Evolutionary conservation across 73 alveolate genomes (phyloP).

Genomic region (Paramecium octaurelia): DNA sequence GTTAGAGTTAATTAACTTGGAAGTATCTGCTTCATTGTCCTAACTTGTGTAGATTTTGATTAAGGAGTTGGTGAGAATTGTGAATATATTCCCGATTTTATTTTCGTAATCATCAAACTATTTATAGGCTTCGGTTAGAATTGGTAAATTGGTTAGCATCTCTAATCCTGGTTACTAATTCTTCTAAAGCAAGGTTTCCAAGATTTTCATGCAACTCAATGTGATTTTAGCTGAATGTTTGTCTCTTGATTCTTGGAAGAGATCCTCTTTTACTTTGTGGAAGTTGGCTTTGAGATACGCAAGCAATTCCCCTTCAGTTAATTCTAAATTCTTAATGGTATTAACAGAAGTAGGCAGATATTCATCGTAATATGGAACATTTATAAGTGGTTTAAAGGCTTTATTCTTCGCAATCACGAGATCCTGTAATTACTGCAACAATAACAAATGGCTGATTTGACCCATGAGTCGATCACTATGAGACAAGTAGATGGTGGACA

Average conservation of each 20-base stretch:
- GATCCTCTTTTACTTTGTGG: neutral
- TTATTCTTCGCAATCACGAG: neutral
- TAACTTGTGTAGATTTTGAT: neutral
- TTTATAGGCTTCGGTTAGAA: neutral
- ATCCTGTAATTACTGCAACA: neutral
- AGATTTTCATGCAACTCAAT: neutral
- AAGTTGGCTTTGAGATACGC: neutral
- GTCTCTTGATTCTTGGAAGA: neutral
- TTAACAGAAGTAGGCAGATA: neutral
- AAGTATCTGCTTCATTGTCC: neutral
- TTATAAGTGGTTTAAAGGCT: neutral
- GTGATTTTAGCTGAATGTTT: neutral
- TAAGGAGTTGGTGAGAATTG: neutral
- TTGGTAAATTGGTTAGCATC: neutral
- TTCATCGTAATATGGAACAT: neutral
- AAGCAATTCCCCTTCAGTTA: neutral
- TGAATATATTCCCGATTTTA: neutral
- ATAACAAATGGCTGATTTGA: neutral
- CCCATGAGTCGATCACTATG: neutral
- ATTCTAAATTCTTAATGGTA: neutral
- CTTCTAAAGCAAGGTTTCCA: neutral
- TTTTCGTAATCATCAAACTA: neutral
- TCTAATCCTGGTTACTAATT: neutral
- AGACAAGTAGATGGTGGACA: neutral
- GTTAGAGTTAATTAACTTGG: neutral